A percentile compares a stretch with the other conserved stretches of the same genome.
Conservation (phyloP, 1,284 basidiomycete species). For the Ustilago esculenta region DNA sequence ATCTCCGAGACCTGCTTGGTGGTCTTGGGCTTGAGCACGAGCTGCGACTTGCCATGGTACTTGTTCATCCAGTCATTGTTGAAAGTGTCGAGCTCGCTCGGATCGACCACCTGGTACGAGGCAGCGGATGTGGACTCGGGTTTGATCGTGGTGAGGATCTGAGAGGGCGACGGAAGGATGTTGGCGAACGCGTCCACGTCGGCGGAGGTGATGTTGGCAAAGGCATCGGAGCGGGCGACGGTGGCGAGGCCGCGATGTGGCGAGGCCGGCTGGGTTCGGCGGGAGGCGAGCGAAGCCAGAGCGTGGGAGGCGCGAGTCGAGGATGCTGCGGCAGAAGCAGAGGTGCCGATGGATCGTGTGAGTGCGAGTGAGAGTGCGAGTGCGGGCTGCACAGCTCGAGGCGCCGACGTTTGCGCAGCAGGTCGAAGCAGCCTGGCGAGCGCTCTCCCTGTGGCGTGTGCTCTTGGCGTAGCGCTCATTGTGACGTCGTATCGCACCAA, state of each 20-base stretch:
- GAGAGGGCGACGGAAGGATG: constrained; percentile 69
- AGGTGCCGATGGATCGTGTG: constrained; percentile 24
- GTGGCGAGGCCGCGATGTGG: constrained; percentile 60
- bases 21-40: constrained; percentile 88
- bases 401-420: constrained; percentile 3
- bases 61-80: constrained; percentile 99
- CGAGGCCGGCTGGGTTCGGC: background rate
- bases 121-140: constrained; percentile 54
- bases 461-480: constrained; percentile 22
- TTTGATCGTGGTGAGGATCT: constrained; percentile 70
- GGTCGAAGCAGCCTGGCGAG: constrained; percentile 25
- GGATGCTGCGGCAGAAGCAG: constrained; percentile 13
- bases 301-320: constrained; percentile 11
- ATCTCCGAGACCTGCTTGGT: constrained; percentile 88
- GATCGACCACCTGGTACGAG: constrained; percentile 67
- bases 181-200: constrained; percentile 70
- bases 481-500: background rate
- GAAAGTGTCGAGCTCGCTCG: constrained; percentile 77
- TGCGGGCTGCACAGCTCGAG: constrained; percentile 11
- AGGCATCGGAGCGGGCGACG: constrained; percentile 72
- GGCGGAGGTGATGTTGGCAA: constrained; percentile 69
- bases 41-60: constrained; percentile 83
- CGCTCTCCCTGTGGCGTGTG: constrained; percentile 17
- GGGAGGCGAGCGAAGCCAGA: background rate
- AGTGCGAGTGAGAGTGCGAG: too few relatives aligned